Evolutionary conservation across 78 protist species (phyloP), one percentile per base, ranked within the genome.

Genomic region (Dictyostelium purpureum): DNA sequence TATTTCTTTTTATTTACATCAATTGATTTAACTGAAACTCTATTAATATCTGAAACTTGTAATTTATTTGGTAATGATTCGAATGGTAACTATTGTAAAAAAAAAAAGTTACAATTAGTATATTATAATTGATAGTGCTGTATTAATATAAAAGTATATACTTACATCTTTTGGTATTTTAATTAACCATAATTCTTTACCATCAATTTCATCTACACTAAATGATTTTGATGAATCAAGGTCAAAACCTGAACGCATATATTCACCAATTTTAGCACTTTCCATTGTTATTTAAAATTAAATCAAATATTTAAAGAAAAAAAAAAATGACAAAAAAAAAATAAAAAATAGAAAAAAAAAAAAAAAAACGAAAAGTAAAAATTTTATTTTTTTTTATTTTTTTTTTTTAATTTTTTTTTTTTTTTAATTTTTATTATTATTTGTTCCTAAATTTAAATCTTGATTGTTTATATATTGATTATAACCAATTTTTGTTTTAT

Each of bases 151-250:
- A 18, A 1, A 18, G 57, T 51, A n/a, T 51, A 12, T 51, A 69
- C 79, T 21, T 81, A 81, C 89, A 81, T 81, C 45, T 35, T 16
- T 35, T 24, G 89, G 89, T 7, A 81, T 24, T 54, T 81, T 81
- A n/a, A 81, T 26, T 38, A 81, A 54, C 89, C 89, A 81, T 38
- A 81, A 65, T 42, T 70, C 77, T 54, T 79, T 69, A 49, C 65
- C 57, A 21, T 42, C 47, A 26, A 21, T 49, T 6, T 63, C 67
- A 57, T 57, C 11, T n/a, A 57, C 9, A 24, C 18, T 9, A 49
- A 31, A 18, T 31, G 88, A 79, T 42, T 66, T 61, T 42, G 66
- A 61, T 16, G 74, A 37, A 35, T 66, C 88, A 19, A 61, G 35
- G 18, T 7, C 51, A 38, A 45, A 79, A 19, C 52, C 65, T 45